Base-by-base conservation (phyloP, 768 basidiomycete genomes). In the Suillus alpinus region DNA sequence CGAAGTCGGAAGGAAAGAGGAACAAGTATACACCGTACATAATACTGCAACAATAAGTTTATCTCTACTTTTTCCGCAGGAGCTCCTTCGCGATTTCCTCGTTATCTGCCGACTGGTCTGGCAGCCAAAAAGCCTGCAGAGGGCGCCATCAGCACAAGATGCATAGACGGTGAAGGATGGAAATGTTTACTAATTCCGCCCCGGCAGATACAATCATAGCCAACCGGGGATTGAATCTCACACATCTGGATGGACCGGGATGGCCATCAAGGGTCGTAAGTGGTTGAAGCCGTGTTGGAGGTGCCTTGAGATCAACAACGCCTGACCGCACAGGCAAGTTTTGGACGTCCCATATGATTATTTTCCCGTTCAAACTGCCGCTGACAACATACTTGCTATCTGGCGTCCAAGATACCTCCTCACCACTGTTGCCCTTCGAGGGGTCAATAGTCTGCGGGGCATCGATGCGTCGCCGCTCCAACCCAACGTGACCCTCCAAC, bases 341-440 rank as follows among this genome's bases (percentile, higher is more conserved):
- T 65, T 89, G 81, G 41, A 92, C 78, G 67, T 98, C 95, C 95
- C 95, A 99, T 20, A 96, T 76, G 51, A 82, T 73, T n/a, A 98
- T 78, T 66, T 83, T 86, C 49, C 97, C 97, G 69, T 95, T 88
- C 34, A 91, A 80, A 69, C 87, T 89, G 57, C 97, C 97, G 23
- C 91, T 83, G 6, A 97, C 73, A 46, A 98, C 81, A 67, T 83
- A 99, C 72, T 92, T 92, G 73, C 94, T 94, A 72, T 99, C 96
- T 0, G 94, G 92, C 3, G 92, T 95, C 93, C 94, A 98, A 12
- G 84, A 83, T 4, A 95, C 89, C 76, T 98, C 97, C 71, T 98
- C 94, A 13, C 95, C 93, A 62, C 94, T 95, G 59, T 83, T 86
- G 2, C 94, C 95, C 65, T 88, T 87, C 16, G 79, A 70, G 57